Conservation (phyloP, 108 stramenopile species). For the Seminavis robusta region DNA sequence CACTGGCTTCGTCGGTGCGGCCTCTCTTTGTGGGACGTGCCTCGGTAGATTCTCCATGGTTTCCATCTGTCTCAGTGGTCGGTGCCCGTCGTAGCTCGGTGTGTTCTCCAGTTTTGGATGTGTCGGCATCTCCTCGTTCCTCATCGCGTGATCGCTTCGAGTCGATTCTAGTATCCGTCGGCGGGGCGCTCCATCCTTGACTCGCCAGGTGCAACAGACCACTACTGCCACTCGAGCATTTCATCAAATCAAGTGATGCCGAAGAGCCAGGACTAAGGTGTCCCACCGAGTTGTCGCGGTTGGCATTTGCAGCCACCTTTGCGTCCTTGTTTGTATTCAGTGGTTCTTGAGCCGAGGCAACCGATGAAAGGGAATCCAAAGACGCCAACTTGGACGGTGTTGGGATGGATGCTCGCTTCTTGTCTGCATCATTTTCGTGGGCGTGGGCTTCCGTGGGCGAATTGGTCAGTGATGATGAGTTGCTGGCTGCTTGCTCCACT, state of each 20-base stretch:
- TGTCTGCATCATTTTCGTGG: too few relatives aligned
- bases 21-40: not conserved
- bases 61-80: slow-evolving; percentile 14
- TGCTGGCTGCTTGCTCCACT: slow-evolving; percentile 11
- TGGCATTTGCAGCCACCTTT: not conserved
- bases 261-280: slow-evolving; percentile 25
- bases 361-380: slow-evolving; percentile 48
- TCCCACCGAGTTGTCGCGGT: slow-evolving; percentile 4
- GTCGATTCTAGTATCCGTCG: slow-evolving; percentile 4
- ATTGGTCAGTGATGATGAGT: slow-evolving; percentile 48
- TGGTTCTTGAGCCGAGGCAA: slow-evolving; percentile 41
- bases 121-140: slow-evolving; percentile 26
- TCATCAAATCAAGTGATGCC: slow-evolving; percentile 52
- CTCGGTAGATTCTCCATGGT: not conserved
- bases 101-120: slow-evolving; percentile 8
- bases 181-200: too few relatives aligned
- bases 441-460: slow-evolving; percentile 57
- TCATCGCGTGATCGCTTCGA: slow-evolving; percentile 27
- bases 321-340: slow-evolving; percentile 23
- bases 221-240: slow-evolving; percentile 52
- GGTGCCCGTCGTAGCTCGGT: slow-evolving; percentile 29
- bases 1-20: not conserved
- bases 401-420: slow-evolving; percentile 2
- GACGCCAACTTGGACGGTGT: slow-evolving; percentile 24
- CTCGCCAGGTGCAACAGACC: slow-evolving; percentile 32